Base-by-base conservation (phyloP, 2,329 filamentous ascomycete genomes). In the Botrytis pseudocinerea region DNA sequence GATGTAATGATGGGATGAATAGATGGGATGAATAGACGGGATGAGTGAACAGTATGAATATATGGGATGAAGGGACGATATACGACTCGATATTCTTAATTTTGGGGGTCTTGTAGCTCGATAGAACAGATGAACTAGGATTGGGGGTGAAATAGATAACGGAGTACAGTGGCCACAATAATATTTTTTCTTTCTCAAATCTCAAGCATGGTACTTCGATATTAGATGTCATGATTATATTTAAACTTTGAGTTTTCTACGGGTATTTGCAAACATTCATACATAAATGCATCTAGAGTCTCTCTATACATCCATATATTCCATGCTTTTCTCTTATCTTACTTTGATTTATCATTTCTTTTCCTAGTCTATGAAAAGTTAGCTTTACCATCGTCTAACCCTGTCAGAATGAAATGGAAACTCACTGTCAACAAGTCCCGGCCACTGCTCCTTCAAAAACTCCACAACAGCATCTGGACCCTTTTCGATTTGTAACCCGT, bases 391-490 rank as follows among this genome's bases (percentile, higher is more conserved):
- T 14, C 22, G 1, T 38, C 2, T 6, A n/a, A 38, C 5, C 16
- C n/a, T 6, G 14, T 20, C 9, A n/a, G 20, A 32, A 51, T 20
- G 5, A 3, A 51, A 25, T 44, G 35, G 9, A 25, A 35, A 59
- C 74, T 61, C 75, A 63, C 61, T 72, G 22, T 46, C 77, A 63
- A 79, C 72, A n/a, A 79, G 69, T 4, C 70, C 74, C 0, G 77
- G 76, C 77, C 75, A 76, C 40, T 84, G 79, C 76, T 84, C 83
- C 57, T 83, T 80, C 63, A 88, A 78, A 77, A 85, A 86, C 70
- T 87, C 85, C 1, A 89, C 85, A n/a, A 89, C 82, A 5, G 85
- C 87, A 78, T 88, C 87, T 0, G 87, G 86, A 0, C 87, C 87
- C 71, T 81, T 83, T 74, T 87, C 82, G 2, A 87, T 85, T 76